phyloP scores from a whole-genome alignment of 345 rosid genomes.

The Camelina neglecta region DNA sequence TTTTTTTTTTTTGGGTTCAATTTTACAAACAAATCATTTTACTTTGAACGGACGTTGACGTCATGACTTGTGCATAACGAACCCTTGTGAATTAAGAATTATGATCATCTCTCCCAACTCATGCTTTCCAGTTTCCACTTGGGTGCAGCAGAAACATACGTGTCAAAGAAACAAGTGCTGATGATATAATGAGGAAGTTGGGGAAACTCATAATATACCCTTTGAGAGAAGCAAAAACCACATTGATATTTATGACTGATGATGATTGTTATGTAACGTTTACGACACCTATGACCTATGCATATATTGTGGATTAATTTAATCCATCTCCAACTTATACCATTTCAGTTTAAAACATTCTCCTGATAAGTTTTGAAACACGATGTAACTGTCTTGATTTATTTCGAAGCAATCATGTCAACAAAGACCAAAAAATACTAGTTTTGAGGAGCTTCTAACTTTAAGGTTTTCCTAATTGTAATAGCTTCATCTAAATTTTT shows the following conservation, averaged over 20 bases:
- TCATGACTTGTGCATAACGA: slow-evolving; percentile 24
- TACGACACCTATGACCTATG: slow-evolving; percentile 12
- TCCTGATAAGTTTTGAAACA: background rate
- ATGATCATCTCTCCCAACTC: slow-evolving; percentile 16
- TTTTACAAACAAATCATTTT: too few relatives aligned
- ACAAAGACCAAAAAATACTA: background rate
- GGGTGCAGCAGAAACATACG: slow-evolving; percentile 6
- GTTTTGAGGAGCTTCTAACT: background rate
- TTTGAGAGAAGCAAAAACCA: background rate
- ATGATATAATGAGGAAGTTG: slow-evolving; percentile 11
- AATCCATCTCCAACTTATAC: background rate
- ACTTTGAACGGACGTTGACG: too few relatives aligned
- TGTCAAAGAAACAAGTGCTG: slow-evolving; percentile 28
- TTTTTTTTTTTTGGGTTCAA: too few relatives aligned
- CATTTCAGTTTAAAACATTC: slow-evolving; percentile 18
- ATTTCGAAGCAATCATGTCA: background rate
- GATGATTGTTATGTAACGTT: slow-evolving; percentile 37
- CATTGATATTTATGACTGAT: slow-evolving; percentile 9
- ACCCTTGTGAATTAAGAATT: background rate
- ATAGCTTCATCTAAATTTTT: background rate
- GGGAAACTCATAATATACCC: slow-evolving; percentile 5
- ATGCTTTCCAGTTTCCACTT: slow-evolving; percentile 27
- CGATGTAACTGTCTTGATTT: slow-evolving; percentile 8
- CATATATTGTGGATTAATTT: background rate
- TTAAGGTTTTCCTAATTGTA: background rate